Conservation (phyloP, 2,329 filamentous ascomycete species). For the Fonsecaea nubica region DNA sequence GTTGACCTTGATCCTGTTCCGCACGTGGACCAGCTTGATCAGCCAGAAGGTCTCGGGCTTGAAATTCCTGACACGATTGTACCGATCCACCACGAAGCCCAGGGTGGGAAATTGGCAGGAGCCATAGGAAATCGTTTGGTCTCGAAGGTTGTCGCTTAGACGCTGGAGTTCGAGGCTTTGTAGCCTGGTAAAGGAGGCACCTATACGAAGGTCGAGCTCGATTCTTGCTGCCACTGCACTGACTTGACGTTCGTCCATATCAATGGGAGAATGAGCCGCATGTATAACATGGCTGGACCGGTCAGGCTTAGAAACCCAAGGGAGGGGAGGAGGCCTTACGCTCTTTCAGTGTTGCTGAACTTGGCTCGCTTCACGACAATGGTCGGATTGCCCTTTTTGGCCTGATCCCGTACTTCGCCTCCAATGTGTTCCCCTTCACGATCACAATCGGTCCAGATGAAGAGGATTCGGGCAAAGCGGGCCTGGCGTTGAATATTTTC, state of each 20-base stretch:
- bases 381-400: conserved; percentile 71
- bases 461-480: conserved; percentile 72
- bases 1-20: conserved; percentile 77
- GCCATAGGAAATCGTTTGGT: conserved; percentile 79
- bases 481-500: conserved; percentile 85
- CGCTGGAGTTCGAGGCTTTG: conserved; percentile 78
- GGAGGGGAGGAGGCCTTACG: conserved; percentile 62
- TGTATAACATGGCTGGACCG: conserved; percentile 76
- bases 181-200: conserved; percentile 88
- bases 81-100: conserved; percentile 95
- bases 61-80: conserved; percentile 92
- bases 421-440: conserved; percentile 97
- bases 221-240: conserved; percentile 87
- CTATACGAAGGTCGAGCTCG: conserved; percentile 90
- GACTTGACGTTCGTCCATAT: conserved; percentile 83
- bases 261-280: conserved; percentile 77
- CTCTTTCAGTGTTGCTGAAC: conserved; percentile 95
- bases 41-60: conserved; percentile 91
- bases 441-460: conserved; percentile 99
- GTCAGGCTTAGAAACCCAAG: neutral
- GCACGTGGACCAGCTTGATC: conserved; percentile 81
- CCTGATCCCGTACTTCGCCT: conserved; percentile 83
- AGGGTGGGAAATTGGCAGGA: conserved; percentile 97
- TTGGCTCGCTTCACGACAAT: conserved; percentile 83
- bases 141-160: conserved; percentile 70